Conservation (phyloP, 768 basidiomycete species). For the Amanita fuliginea region DNA sequence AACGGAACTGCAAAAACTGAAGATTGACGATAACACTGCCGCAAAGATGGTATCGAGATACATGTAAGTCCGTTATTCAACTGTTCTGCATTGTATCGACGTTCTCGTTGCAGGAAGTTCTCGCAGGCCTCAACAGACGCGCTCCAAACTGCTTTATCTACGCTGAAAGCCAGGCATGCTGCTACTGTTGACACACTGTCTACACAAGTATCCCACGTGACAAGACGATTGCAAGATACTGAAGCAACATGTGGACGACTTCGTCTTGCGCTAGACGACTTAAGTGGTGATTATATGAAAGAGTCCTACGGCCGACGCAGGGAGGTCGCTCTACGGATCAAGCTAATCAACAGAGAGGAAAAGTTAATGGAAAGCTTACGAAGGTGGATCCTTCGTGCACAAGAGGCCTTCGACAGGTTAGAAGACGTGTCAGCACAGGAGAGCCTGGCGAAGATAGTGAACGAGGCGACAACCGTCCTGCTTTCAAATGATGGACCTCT, state of each 20-base stretch:
- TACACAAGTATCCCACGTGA: slow-evolving; percentile 32
- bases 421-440: slow-evolving; percentile 13
- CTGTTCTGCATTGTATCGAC: background rate
- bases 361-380: slow-evolving; percentile 39
- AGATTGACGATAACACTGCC: slow-evolving; percentile 61
- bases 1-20: slow-evolving; percentile 41
- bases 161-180: slow-evolving; percentile 50
- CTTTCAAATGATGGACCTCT: slow-evolving; percentile 18
- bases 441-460: slow-evolving; percentile 21
- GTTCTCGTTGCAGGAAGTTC: slow-evolving; percentile 50
- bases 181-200: slow-evolving; percentile 50
- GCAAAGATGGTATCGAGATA: slow-evolving; percentile 79
- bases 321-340: slow-evolving; percentile 56
- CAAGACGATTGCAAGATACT: slow-evolving; percentile 32
- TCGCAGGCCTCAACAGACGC: slow-evolving; percentile 63
- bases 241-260: slow-evolving; percentile 34
- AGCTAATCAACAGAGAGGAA: slow-evolving; percentile 57
- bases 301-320: slow-evolving; percentile 65
- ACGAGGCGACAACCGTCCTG: slow-evolving; percentile 14
- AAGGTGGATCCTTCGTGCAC: slow-evolving; percentile 43
- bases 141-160: slow-evolving; percentile 48
- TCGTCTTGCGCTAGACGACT: slow-evolving; percentile 53
- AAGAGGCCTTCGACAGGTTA: slow-evolving; percentile 24
- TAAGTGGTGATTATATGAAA: slow-evolving; percentile 58
- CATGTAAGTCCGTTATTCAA: slow-evolving; percentile 40